Conservation (phyloP, 1,284 basidiomycete species). For the Pseudozyma thailandica region DNA sequence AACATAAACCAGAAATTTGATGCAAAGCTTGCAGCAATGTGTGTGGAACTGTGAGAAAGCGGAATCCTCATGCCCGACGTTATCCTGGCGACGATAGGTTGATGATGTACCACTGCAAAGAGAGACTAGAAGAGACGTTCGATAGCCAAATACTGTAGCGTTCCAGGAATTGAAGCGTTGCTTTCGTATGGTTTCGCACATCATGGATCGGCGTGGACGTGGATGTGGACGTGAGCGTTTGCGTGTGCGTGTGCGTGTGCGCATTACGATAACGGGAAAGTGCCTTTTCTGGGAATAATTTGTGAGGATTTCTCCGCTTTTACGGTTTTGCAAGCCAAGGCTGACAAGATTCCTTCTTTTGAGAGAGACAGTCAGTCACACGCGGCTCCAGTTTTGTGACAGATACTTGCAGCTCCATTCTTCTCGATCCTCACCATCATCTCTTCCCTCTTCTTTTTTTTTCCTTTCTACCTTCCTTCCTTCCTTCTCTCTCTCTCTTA, state of each 20-base stretch:
- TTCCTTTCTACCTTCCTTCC: background rate
- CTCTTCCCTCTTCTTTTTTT: background rate
- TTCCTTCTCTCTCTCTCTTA: background rate
- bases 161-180: too few relatives aligned
- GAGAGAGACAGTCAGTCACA: too few relatives aligned
- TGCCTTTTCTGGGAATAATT: background rate
- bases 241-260: background rate
- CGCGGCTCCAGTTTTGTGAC: too few relatives aligned
- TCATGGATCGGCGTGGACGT: slow-evolving; percentile 2
- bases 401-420: too few relatives aligned
- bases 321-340: background rate
- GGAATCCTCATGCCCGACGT: background rate
- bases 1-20: background rate
- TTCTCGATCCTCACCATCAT: background rate
- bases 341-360: slow-evolving; percentile 1
- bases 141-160: background rate
- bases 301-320: background rate
- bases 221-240: background rate
- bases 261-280: background rate
- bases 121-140: background rate
- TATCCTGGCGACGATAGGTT: too few relatives aligned
- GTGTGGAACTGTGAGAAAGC: too few relatives aligned
- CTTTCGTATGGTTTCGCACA: too few relatives aligned
- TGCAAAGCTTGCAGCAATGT: too few relatives aligned
- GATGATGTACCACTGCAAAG: too few relatives aligned